Base-by-base conservation (phyloP, 345 rosid genomes). In the Microcos paniculata region DNA sequence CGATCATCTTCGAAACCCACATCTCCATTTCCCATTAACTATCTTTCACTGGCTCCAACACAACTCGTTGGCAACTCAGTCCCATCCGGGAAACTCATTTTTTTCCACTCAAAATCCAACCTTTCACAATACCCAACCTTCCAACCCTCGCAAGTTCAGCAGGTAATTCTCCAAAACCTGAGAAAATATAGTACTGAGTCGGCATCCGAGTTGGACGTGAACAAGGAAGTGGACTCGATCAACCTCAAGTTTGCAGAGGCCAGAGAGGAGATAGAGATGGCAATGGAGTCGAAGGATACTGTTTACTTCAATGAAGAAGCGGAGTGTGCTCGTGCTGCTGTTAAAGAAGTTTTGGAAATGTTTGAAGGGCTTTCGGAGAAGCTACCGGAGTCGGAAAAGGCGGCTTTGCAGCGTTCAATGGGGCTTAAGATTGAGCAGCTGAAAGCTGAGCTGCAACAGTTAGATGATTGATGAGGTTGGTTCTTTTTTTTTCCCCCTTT, bases 211-310 rank as follows among this genome's bases (percentile, higher is more conserved):
- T 75, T 77, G 68, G 94, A 96, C 70, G 85, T 85, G 68, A 88
- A 90, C 91, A 86, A 81, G 49, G 91, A 86, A 4, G 96, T 96
- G 43, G 98, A 93, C 83, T 62, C 71, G 84, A 91, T 96, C 73
- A 93, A 96, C 88, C 90, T 89, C 76, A 92, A 90, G 80, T 96
- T 96, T 75, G 99, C 90, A 14, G 98, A 96, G 84, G 99, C 99
- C n/a, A 93, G 99, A 62, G 97, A 96, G 80, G 99, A 96, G 92
- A 90, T 93, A 66, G 97, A 96, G 71, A 85, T 88, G 95, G 97
- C 98, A n/a, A 86, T 90, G 96, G 99, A 93, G 5, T 87, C 98
- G 9, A 96, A 96, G 28, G 99, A 96, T 83, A 93, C 98, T 13
- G 91, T 93, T 61, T 96, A 92, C 80, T 96, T 96, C 83, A 64